A percentile compares a stretch with the other conserved stretches of the same genome.
These are phyloP conservation scores for Atkinsonella hypoxylon DNA, from an alignment of 2,329 filamentous ascomycete genomes.

Conservation along the genomic window DNA sequence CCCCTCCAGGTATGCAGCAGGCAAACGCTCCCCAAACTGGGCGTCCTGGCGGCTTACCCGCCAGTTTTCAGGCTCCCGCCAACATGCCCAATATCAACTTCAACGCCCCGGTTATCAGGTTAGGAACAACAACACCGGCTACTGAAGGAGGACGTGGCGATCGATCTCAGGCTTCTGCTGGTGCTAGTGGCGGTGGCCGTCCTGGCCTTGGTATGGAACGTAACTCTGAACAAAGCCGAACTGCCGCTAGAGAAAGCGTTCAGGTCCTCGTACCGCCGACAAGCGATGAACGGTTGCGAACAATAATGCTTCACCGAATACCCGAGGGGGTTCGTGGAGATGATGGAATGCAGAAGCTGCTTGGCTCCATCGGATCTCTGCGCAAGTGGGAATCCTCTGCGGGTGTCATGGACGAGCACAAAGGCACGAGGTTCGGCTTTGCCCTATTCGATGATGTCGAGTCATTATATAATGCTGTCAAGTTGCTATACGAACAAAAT, in stretches of 20 bases:
- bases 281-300: constrained; percentile 80
- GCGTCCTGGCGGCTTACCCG: constrained; percentile 67
- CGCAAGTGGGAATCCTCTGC: constrained; percentile 74
- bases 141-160: constrained; percentile 32
- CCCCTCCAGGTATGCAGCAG: constrained; percentile 72
- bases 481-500: constrained; percentile 70
- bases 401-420: constrained; percentile 50
- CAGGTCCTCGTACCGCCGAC: constrained; percentile 70
- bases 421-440: constrained; percentile 82
- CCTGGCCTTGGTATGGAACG: constrained; percentile 49
- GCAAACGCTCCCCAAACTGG: constrained; percentile 62
- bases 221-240: constrained; percentile 53
- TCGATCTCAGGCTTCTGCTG: constrained; percentile 5
- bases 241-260: constrained; percentile 54
- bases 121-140: constrained; percentile 65
- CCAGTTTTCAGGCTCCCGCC: constrained; percentile 75
- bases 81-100: constrained; percentile 98
- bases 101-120: constrained; percentile 86
- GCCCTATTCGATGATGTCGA: constrained; percentile 90
- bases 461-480: constrained; percentile 72
- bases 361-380: constrained; percentile 65
- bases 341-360: constrained; percentile 64
- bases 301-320: constrained; percentile 80
- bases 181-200: constrained; percentile 24
- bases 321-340: constrained; percentile 68